Base-by-base conservation (phyloP, 2,329 filamentous ascomycete genomes). In the Colletotrichum sp. region DNA sequence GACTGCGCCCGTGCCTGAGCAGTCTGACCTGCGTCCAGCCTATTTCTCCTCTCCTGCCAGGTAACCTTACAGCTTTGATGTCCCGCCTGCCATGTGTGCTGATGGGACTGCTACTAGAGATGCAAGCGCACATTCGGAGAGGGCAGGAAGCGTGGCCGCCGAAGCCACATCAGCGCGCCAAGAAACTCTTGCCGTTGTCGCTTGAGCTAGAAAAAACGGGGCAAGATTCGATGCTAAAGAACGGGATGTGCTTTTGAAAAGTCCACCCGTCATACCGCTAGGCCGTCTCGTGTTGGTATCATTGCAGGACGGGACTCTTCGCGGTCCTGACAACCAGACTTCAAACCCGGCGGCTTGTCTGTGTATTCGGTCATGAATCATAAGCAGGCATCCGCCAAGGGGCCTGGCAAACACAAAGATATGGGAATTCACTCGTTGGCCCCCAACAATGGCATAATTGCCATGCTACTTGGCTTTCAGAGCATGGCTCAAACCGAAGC, bases 131-230 rank as follows among this genome's bases (percentile, higher is more conserved):
- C 59, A 24, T 18, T 65, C 44, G 34, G 10, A 32, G 66, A 64
- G 60, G 68, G 36, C 18, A 52, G 59, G 28, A 63, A 34, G 59
- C 60, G 59, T 72, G 64, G 59, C 59, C 59, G 18, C 28, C 59
- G 68, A 62, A 68, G 73, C 70, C 73, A 73, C 73, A 73, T 68
- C 44, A 68, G 63, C 73, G 64, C 39, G 63, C 63, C 63, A 72
- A 71, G 60, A 66, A 36, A 55, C 26, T 52, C 68, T 75, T 71
- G 72, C 48, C 67, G 59, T 71, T 28, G 60, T 44, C 72, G 62
- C 62, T 65, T 68, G 30, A 64, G 24, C 52, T 60, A 60, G 57
- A 59, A 52, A 62, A 67, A 67, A 62, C 34, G 68, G 68, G 52
- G 72, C 57, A 60, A 15, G 44, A 52, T 68, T 68, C 39, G 32